Base-by-base conservation (phyloP, 2,329 filamentous ascomycete genomes). In the Claviceps humidiphila region DNA sequence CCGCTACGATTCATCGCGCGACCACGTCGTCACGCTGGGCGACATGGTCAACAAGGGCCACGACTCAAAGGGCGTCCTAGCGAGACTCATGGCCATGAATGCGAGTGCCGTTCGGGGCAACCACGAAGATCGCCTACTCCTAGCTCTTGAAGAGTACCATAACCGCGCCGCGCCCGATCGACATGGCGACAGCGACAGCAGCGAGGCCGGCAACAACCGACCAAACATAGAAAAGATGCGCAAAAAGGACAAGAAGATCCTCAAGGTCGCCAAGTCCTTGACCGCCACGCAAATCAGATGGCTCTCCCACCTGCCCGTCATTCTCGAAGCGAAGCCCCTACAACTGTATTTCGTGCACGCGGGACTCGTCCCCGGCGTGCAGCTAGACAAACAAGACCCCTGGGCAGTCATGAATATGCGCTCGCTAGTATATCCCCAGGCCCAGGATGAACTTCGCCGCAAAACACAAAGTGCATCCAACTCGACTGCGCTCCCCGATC, bases 321-420 rank as follows among this genome's bases (percentile, higher is more conserved):
- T 95, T 53, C 71, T 95, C 49, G 75, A 80, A 53, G 71, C 89
- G 37, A 85, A 87, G n/a, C 63, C 71, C 14, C 68, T 90, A 39
- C 71, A 74, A 1, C 77, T 83, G 39, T 74, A 83, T 53, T 74
- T 94, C 4, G 91, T 90, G 6, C 93, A 97, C 69, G 91, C 81
- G 0, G 93, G 93, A 1, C 74, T 97, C 2, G 82, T 93, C 0
- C 88, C 91, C 0, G 85, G 82, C 5, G 70, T 95, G 0, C 66
- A 77, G 0, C 73, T 95, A 14, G 74, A 83, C 46, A 72, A 77
- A 50, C 91, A 84, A 59, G 76, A 96, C 65, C 85, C 89, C 0
- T 82, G 80, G 66, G 83, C 85, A 50, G 85, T 87, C 42, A 96
- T 96, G 89, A 93, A 89, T 63, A 94, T 98, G 87, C 82, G 89